phyloP scores from a whole-genome alignment of 257 asterid genomes.

The Nemophila menziesii region DNA sequence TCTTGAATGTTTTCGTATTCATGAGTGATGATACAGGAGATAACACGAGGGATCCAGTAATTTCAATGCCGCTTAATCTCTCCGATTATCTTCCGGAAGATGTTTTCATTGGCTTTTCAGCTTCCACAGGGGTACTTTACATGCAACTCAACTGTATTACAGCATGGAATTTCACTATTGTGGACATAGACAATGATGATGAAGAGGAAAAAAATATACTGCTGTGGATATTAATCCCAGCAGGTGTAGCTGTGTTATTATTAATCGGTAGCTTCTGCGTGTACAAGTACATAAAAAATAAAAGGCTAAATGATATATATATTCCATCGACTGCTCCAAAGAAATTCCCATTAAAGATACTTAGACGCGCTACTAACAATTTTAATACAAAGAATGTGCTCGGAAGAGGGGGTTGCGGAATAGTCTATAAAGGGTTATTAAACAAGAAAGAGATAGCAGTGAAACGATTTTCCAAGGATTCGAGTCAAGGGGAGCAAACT shows the following conservation, averaged over 20 bases:
- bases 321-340: constrained; percentile 11
- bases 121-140: constrained; percentile 13
- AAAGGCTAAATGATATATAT: constrained; percentile 1
- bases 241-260: not conserved
- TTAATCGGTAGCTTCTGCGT: not conserved
- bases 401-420: constrained; percentile 18
- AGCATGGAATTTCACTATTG: constrained; percentile 13
- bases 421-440: constrained; percentile 8
- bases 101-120: constrained; percentile 13
- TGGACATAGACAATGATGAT: constrained; percentile 2
- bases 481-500: constrained; percentile 9
- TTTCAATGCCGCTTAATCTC: constrained; percentile 10
- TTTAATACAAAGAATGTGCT: constrained; percentile 7
- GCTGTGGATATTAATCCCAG: constrained; percentile 13
- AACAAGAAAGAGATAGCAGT: constrained; percentile 9
- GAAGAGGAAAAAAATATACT: not conserved
- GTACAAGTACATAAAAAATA: constrained; percentile 1
- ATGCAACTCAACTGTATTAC: constrained; percentile 8
- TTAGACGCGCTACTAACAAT: constrained; percentile 7
- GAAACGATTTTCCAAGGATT: constrained; percentile 5
- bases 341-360: constrained; percentile 8
- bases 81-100: constrained; percentile 1
- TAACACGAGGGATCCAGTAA: constrained; percentile 2
- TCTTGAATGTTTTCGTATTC: constrained; percentile 4
- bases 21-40: constrained; percentile 1